phyloP scores from a whole-genome alignment of 164 flowering plant genomes.

The Annona cherimola region DNA sequence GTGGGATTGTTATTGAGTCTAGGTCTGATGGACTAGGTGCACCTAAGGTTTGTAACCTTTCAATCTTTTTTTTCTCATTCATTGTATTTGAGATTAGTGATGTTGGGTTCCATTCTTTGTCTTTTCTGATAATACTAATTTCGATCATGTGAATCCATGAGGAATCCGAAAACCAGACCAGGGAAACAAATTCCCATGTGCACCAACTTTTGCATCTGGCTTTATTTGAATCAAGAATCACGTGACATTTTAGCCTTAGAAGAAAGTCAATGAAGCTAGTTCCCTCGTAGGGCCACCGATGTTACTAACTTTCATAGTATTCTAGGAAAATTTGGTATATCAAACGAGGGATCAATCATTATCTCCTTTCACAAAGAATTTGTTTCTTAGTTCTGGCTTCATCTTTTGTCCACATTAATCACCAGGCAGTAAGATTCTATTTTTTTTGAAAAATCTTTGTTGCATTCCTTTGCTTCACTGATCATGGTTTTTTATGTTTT shows the following conservation, averaged over 20 bases:
- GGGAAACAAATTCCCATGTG: too few relatives aligned
- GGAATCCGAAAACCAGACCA: too few relatives aligned
- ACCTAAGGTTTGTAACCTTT: constrained; percentile 50
- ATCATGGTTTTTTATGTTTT: constrained; percentile 6
- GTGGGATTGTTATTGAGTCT: constrained; percentile 65
- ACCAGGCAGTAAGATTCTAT: background rate
- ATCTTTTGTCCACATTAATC: background rate
- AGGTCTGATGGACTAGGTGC: constrained; percentile 67
- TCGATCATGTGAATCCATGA: too few relatives aligned
- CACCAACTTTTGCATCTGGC: background rate
- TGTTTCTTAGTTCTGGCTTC: background rate
- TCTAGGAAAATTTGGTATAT: background rate
- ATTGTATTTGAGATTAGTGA: background rate
- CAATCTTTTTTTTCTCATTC: background rate
- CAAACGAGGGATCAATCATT: background rate
- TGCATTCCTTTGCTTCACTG: background rate
- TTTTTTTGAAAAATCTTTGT: background rate
- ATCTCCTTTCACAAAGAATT: background rate
- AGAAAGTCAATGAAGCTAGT: background rate
- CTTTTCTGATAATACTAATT: background rate
- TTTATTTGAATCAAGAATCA: background rate
- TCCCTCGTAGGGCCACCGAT: background rate
- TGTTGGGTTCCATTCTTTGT: background rate
- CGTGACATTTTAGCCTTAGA: background rate
- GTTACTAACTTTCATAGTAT: background rate